A percentile compares a stretch with the other conserved stretches of the same genome.
Evolutionary conservation across 108 stramenopile species (phyloP).

Genomic region (Fragilaria crotonensis): DNA sequence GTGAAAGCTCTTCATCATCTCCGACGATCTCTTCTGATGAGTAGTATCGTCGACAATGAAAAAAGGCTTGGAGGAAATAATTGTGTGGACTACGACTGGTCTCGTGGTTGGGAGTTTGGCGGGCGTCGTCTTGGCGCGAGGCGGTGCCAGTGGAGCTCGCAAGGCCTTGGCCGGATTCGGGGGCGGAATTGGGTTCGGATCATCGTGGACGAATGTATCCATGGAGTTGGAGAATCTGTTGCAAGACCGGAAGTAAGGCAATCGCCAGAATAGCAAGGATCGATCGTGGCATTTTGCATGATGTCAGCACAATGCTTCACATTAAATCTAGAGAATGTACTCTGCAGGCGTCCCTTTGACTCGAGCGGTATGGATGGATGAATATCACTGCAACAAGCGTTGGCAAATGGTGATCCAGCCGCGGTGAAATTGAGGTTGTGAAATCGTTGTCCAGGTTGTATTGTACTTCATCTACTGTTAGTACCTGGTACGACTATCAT

Average conservation of each 20-base stretch:
- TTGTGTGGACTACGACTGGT: constrained; percentile 26
- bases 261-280: too few relatives aligned
- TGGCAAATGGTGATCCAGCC: too few relatives aligned
- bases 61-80: constrained; percentile 35
- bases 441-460: too few relatives aligned
- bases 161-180: constrained; percentile 50
- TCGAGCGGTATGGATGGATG: background rate
- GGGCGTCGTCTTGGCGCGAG: constrained; percentile 49
- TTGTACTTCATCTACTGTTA: too few relatives aligned
- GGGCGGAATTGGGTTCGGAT: constrained; percentile 52
- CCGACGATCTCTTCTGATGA: constrained; percentile 23
- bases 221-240: constrained; percentile 52
- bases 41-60: constrained; percentile 30
- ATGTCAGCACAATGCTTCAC: too few relatives aligned
- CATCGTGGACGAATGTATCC: constrained; percentile 46
- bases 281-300: too few relatives aligned
- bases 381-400: background rate
- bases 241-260: constrained; percentile 9
- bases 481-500: too few relatives aligned
- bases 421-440: too few relatives aligned
- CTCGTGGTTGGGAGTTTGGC: constrained; percentile 43
- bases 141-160: constrained; percentile 29
- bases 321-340: too few relatives aligned
- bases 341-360: background rate
- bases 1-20: background rate